Evolutionary conservation across 176 grass and related monocot species (phyloP), one percentile per base, ranked within the genome.

Genomic region (Hsuehochloa calcarea): DNA sequence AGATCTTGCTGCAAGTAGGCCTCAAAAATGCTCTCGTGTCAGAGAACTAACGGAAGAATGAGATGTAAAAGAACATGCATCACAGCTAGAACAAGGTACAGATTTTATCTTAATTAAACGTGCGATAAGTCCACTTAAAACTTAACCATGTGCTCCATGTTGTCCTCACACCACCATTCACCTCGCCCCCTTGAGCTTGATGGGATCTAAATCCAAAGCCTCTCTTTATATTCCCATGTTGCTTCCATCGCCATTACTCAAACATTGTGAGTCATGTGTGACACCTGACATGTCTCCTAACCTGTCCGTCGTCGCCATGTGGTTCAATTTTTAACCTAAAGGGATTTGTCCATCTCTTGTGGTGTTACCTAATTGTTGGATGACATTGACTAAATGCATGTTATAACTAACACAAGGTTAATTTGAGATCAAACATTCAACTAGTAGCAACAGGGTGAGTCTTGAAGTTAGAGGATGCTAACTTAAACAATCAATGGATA

Each of bases 1-100:
- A 89, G 77, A 92, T 90, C 81, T 94, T 86, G 87, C 81, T 65
- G 70, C 61, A 85, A 86, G 34, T 78, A 78, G 75, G 73, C 60
- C 82, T 86, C 27, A 82, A 84, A 88, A 86, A 80, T 83, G 78
- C 85, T 75, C 72, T 84, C 39, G 40, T 95, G 87, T 92, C 87
- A 90, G 87, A 89, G 82, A 88, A 90, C 74, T 78, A 85, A 89
- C 70, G 78, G 80, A 89, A 80, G 90, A 87, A 98, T 91, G 79
- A 89, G 93, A 92, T 95, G 87, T 77, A 71, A 86, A 90, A 91
- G 93, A 90, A 95, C 88, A 95, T 94, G 93, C 88, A 95, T 92
- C 74, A 89, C 91, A 90, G 80, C 88, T 90, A 87, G 80, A 85
- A 25, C 85, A 62, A 85, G 81, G 88, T 91, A 90, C 85, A 89